These are phyloP conservation scores for Larix kaempferi DNA, from an alignment of 75 land plant genomes.

Conservation along the genomic window DNA sequence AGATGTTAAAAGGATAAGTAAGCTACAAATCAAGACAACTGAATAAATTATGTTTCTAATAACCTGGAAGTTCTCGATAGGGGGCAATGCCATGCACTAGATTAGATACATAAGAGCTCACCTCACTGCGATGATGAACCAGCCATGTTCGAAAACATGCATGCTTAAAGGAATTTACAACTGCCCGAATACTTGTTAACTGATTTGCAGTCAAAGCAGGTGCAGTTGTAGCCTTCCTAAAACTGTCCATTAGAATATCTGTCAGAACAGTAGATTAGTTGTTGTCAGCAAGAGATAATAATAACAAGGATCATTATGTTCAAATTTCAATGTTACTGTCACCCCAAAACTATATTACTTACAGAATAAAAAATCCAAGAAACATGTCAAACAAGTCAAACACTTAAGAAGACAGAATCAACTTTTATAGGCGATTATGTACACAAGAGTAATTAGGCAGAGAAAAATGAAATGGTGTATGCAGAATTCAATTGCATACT, in stretches of 20 bases:
- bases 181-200: constrained; percentile 61
- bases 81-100: not conserved
- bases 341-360: not conserved
- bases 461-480: not conserved
- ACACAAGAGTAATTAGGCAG: not conserved
- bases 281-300: not conserved
- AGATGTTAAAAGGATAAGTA: not conserved
- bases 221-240: constrained; percentile 42
- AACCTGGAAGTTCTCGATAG: not conserved
- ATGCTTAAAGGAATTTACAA: constrained; percentile 72
- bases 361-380: not conserved
- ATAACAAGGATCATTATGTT: not conserved
- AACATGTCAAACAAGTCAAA: not conserved
- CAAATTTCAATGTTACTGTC: not conserved
- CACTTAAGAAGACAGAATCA: not conserved
- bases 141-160: constrained; percentile 61
- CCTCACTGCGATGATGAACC: constrained; percentile 63
- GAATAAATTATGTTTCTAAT: not conserved
- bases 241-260: constrained; percentile 62
- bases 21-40: not conserved
- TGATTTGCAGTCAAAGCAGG: constrained; percentile 67
- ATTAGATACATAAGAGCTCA: constrained; percentile 5
- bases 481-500: too few species aligned
- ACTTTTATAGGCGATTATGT: not conserved
- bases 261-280: not conserved